Evolutionary conservation across 202 grass and related monocot species (phyloP).

Genomic region (Panicum virgatum): DNA sequence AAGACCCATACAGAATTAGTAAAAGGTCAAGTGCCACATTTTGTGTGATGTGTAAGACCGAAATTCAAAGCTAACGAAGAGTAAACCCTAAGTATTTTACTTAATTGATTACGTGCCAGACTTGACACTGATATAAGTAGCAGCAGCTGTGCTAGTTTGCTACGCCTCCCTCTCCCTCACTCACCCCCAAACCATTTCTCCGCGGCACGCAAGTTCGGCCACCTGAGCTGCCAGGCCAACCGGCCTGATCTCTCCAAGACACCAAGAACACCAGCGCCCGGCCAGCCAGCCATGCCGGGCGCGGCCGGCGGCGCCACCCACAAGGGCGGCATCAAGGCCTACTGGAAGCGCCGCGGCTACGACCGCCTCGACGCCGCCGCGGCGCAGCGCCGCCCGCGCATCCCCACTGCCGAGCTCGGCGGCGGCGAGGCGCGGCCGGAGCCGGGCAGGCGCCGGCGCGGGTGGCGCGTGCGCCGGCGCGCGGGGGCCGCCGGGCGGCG

Average conservation of each 20-base stretch:
- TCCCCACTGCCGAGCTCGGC: conserved; percentile 45
- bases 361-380: conserved; percentile 48
- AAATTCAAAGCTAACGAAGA: not conserved
- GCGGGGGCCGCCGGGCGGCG: conserved; percentile 28
- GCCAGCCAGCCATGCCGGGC: conserved; percentile 38
- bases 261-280: not conserved
- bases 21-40: not conserved
- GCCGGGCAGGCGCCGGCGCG: conserved; percentile 10
- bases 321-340: conserved; percentile 74
- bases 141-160: no score
- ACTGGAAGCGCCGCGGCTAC: conserved; percentile 70
- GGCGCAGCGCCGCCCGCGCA: conserved; percentile 38
- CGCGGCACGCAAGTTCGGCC: not conserved
- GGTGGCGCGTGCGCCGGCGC: conserved; percentile 66
- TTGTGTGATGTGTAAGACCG: not conserved
- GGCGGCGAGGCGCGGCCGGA: not conserved
- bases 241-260: not conserved
- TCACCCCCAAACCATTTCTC: conserved; percentile 12
- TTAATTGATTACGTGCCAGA: not conserved
- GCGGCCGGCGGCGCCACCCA: conserved; percentile 2
- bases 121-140: conserved; percentile 6
- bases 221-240: not conserved
- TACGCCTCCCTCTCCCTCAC: not conserved
- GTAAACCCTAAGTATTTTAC: not conserved
- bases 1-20: not conserved